Evolutionary conservation across 495 filamentous ascomycete species (phyloP).

Genomic region (Chaetomium tenue): DNA sequence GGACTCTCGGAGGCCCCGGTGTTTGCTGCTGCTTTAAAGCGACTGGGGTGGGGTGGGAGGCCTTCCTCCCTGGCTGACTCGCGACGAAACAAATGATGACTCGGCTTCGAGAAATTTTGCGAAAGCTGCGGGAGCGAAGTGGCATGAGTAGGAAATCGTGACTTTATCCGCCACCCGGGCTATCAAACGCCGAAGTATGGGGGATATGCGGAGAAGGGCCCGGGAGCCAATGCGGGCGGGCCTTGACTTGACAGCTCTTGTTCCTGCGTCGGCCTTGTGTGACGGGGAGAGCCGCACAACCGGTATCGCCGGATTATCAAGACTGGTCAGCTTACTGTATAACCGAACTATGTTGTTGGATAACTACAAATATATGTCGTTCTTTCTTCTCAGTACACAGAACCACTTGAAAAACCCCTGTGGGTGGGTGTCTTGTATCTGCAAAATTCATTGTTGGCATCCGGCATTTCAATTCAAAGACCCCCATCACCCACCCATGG

Average conservation of each 20-base stretch:
- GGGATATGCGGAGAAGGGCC: slow-evolving; percentile 13
- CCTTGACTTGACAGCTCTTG: background rate
- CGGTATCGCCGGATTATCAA: background rate
- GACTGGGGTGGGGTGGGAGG: slow-evolving; percentile 11
- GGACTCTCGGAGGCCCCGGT: no score
- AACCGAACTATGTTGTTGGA: no score
- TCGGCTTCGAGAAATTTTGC: slow-evolving; percentile 23
- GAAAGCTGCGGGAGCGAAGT: background rate
- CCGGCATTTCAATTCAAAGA: no score
- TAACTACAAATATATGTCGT: no score
- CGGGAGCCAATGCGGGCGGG: slow-evolving; percentile 7
- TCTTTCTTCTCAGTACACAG: no score
- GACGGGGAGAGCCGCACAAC: background rate
- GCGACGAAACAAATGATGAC: slow-evolving; percentile 20
- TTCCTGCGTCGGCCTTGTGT: background rate
- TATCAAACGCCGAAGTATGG: slow-evolving; percentile 26
- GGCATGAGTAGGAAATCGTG: background rate
- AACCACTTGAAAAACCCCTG: no score
- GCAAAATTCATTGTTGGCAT: no score
- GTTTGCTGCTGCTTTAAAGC: background rate
- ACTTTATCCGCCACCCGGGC: slow-evolving; percentile 25
- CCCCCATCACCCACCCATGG: no score
- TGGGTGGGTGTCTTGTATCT: no score
- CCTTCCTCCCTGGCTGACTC: slow-evolving; percentile 13
- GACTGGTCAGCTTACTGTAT: background rate